Base-by-base conservation (phyloP, 805 yeast species). In the Wickerhamomyces strasburgensis region DNA sequence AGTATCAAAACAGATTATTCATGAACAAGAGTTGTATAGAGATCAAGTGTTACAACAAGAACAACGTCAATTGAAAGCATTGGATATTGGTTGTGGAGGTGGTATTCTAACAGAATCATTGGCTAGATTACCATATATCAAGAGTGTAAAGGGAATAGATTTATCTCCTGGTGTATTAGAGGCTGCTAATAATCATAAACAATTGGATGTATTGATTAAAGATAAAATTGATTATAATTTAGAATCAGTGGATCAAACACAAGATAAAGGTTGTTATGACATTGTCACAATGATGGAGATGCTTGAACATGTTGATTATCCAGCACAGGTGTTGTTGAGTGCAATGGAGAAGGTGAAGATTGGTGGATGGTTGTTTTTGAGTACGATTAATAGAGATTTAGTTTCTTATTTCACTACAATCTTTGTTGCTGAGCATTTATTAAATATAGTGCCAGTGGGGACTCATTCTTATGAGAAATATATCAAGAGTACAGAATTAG, bases 41-140 rank as follows among this genome's bases (percentile, higher is more conserved):
- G 68, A 66, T 8, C 61, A 56, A 4, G 47, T 71, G 37, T 23
- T 47, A n/a, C 29, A 34, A 3, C 42, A 44, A 5, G 27, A 33
- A 5, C 42, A 37, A 6, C n/a, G 7, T 21, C 62, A 70, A 31
- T 64, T 78, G 35, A 57, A 60, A 13, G 88, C 79, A 1, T 63
- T 93, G 38, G 99, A 93, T 56, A 78, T 93, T 36, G 99, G 99
- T 1, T 93, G 98, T 58, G 99, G 99, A 14, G 99, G 98, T n/a
- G 99, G 98, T 0, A 80, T 93, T 18, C 64, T 93, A 14, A 67
- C 89, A 5, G 99, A 93, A 56, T 80, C 90, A 0, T 60, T 93
- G 54, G 96, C 95, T 0, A 67, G 99, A 47, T 62, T 84, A 48
- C 72, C 73, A 5, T 72, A 73, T 40, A 75, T 86, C 4, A 56